These are phyloP conservation scores for Pseudopyrenochaeta lycopersici DNA, from an alignment of 2,329 filamentous ascomycete species.

Conservation along the genomic window DNA sequence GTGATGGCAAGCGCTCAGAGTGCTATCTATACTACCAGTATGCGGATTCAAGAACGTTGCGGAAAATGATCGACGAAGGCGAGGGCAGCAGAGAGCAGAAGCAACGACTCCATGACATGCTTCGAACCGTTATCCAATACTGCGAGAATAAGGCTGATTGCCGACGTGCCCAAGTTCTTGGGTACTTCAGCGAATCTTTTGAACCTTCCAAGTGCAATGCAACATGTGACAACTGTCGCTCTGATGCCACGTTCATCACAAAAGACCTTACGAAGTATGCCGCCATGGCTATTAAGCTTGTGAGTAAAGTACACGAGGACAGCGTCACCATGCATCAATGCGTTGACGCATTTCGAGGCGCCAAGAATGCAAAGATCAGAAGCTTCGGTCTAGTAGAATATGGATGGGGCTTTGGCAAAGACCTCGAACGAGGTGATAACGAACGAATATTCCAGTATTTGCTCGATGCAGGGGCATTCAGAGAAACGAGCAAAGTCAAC, in stretches of 20 bases:
- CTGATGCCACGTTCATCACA: slow-evolving; percentile 73
- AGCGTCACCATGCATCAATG: slow-evolving; percentile 75
- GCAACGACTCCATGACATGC: slow-evolving; percentile 82
- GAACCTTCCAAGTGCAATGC: slow-evolving; percentile 73
- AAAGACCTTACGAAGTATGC: slow-evolving; percentile 82
- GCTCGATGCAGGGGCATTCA: slow-evolving; percentile 75
- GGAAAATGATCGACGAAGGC: slow-evolving; percentile 83
- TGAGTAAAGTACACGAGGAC: slow-evolving; percentile 64
- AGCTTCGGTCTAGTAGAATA: slow-evolving; percentile 63
- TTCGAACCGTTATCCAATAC: slow-evolving; percentile 83
- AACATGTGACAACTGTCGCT: slow-evolving; percentile 89
- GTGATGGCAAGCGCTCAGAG: slow-evolving; percentile 85
- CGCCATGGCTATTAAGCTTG: slow-evolving; percentile 72
- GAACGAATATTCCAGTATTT: slow-evolving; percentile 86
- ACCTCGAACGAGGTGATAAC: slow-evolving; percentile 77
- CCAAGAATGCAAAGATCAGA: slow-evolving; percentile 67
- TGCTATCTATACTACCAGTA: slow-evolving; percentile 93
- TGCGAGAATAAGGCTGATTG: slow-evolving; percentile 92
- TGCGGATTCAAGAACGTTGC: slow-evolving; percentile 75
- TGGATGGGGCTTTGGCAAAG: slow-evolving; percentile 70
- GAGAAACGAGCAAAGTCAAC: slow-evolving; percentile 74
- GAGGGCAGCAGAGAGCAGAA: slow-evolving; percentile 82
- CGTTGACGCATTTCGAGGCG: slow-evolving; percentile 83
- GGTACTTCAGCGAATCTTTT: slow-evolving; percentile 94
- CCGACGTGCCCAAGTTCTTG: slow-evolving; percentile 83